These are phyloP conservation scores for Plasmopara halstedii DNA, from an alignment of 352 stramenopile species.

Conservation along the genomic window DNA sequence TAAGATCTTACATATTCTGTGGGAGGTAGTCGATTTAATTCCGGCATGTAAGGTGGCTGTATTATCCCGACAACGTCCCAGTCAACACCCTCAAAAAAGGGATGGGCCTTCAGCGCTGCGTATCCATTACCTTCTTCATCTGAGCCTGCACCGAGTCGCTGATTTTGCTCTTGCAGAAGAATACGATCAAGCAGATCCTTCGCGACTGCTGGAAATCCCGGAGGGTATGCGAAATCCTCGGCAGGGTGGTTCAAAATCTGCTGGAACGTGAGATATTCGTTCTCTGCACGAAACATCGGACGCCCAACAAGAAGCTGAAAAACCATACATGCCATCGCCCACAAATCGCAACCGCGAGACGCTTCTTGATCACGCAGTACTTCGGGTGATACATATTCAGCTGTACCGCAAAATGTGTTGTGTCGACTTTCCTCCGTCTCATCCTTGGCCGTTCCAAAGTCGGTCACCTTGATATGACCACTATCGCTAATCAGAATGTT, in stretches of 20 bases:
- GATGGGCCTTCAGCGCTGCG: constrained; percentile 55
- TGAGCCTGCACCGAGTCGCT: constrained; percentile 61
- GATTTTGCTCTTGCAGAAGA: constrained; percentile 60
- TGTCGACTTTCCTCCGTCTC: constrained; percentile 70
- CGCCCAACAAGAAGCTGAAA: constrained; percentile 84
- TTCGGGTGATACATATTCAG: constrained; percentile 89
- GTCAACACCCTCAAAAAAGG: constrained; percentile 79
- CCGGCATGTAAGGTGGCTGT: constrained; percentile 51
- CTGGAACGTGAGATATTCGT: constrained; percentile 89
- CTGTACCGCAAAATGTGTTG: constrained; percentile 88
- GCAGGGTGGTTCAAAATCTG: constrained; percentile 81
- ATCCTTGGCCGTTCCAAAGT: constrained; percentile 86
- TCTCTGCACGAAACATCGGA: constrained; percentile 83
- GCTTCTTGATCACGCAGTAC: constrained; percentile 81
- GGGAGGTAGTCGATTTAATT: constrained; percentile 45
- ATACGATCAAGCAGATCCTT: constrained; percentile 74
- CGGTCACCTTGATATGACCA: constrained; percentile 86
- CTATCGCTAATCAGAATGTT: constrained; percentile 83
- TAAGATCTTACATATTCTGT: constrained; percentile 55
- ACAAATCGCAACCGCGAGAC: constrained; percentile 81
- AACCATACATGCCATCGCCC: constrained; percentile 88
- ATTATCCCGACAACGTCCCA: constrained; percentile 50
- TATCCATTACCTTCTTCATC: constrained; percentile 78
- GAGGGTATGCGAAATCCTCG: constrained; percentile 69
- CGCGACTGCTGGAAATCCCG: constrained; percentile 47